Evolutionary conservation across 345 rosid genomes (phyloP).

Genomic region (Sonneratia caseolaris): DNA sequence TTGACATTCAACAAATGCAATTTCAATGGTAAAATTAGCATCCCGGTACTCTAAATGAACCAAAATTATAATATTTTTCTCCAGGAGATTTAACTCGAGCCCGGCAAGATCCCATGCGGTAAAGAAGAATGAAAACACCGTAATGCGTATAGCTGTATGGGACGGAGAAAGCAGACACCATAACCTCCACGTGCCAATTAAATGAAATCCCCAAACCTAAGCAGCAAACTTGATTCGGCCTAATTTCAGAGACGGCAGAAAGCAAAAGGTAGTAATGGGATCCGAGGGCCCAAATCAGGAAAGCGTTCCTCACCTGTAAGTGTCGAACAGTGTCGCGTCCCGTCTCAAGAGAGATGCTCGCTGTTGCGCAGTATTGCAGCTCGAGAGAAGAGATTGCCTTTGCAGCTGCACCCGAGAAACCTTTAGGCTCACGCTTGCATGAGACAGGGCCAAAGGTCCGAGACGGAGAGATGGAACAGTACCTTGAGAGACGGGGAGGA

Average conservation of each 20-base stretch:
- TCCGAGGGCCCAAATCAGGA: background rate
- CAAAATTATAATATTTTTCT: background rate
- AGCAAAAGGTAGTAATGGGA: too few relatives aligned
- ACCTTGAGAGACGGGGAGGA: conserved; percentile 37
- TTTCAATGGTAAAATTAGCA: background rate
- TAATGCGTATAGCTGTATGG: too few relatives aligned
- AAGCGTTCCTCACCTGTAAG: conserved; percentile 27
- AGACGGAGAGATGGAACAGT: background rate
- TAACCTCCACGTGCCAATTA: background rate
- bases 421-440: background rate
- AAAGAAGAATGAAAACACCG: too few relatives aligned
- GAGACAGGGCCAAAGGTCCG: background rate
- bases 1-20: background rate
- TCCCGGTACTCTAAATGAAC: background rate
- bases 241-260: too few relatives aligned
- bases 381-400: conserved; percentile 24
- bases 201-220: background rate
- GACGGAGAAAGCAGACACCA: too few relatives aligned
- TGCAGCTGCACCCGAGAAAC: conserved; percentile 13
- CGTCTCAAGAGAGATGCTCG: conserved; percentile 22
- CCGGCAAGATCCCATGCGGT: too few relatives aligned
- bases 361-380: conserved; percentile 13
- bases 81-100: too few relatives aligned
- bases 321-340: conserved; percentile 28
- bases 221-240: background rate